Base-by-base conservation (phyloP, 2,329 filamentous ascomycete species). In the Chaetomium sp. region DNA sequence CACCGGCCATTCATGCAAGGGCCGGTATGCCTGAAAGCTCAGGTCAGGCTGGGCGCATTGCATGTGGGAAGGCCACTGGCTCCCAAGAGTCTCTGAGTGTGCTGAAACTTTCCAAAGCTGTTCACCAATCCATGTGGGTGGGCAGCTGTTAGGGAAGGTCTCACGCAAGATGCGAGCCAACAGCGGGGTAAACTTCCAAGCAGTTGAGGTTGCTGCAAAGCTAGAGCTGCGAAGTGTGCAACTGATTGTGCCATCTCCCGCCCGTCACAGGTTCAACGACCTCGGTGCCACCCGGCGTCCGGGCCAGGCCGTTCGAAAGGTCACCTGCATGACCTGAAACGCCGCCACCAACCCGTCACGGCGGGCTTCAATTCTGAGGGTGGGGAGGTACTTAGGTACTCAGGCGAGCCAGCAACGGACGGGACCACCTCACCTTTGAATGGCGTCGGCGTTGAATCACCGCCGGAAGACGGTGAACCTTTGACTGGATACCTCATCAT, bases 241-340 rank as follows among this genome's bases (percentile, higher is more conserved):
- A 14, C 40, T 42, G 12, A 11, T 12, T 8, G 6, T 42, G 11
- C 40, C 7, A 42, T 38, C 37, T 38, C 12, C 12, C 8, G 19
- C 19, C 19, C 19, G 19, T 27, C 19, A 27, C 19, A 27, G 19
- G 19, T 27, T 27, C 19, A 3, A 27, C 19, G 19, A 27, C 19
- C 19, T 27, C 19, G 19, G 19, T 27, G 19, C 19, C 19, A 27
- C 19, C 19, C 19, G 19, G 19, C 19, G 19, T 27, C 19, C 19
- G 19, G 19, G 19, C 19, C 19, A 27, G n/a, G 12, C 19, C 11
- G 33, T 10, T 37, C 45, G 42, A 6, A 11, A 42, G 6, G 6
- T 14, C 49, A 48, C 43, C 27, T 53, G 56, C 53, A 51, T 53
- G 43, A 56, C 53, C 53, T 55, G 56, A 56, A 59, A 59, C 56